phyloP scores from a whole-genome alignment of 2,329 filamentous ascomycete species.

The Dryadomyces quercus-mongolicae region DNA sequence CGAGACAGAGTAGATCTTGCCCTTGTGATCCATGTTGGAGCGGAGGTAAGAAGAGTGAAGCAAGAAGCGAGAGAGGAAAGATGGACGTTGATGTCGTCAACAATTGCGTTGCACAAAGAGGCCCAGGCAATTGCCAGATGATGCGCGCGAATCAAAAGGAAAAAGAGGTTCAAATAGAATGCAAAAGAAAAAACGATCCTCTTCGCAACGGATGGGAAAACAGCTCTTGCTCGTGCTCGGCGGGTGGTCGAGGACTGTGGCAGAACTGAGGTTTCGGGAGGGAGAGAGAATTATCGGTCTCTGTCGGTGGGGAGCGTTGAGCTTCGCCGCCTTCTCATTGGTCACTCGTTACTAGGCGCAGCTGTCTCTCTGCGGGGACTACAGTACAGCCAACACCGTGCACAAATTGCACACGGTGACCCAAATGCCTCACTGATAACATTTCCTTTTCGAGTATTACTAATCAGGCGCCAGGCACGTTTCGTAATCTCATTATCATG shows the following conservation, averaged over 20 bases:
- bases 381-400: neutral
- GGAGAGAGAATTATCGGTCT: neutral
- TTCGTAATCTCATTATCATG: slow-evolving; percentile 10
- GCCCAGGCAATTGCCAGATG: neutral
- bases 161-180: neutral
- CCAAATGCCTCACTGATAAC: slow-evolving; percentile 9
- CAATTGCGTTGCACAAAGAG: no score
- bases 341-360: slow-evolving; percentile 1
- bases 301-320: slow-evolving; percentile 4
- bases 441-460: neutral
- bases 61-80: neutral
- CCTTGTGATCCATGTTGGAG: slow-evolving; percentile 10
- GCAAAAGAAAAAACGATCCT: neutral
- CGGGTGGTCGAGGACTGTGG: neutral
- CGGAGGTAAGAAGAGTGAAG: neutral
- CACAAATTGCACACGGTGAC: neutral
- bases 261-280: neutral
- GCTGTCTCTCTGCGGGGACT: slow-evolving; percentile 6
- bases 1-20: slow-evolving; percentile 17
- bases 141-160: neutral
- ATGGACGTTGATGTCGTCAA: neutral
- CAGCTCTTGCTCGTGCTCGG: neutral
- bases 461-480: neutral
- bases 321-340: slow-evolving; percentile 9
- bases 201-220: neutral